Conservation (phyloP, 2,329 filamentous ascomycete species). For the Sordariomycetes sp. region DNA sequence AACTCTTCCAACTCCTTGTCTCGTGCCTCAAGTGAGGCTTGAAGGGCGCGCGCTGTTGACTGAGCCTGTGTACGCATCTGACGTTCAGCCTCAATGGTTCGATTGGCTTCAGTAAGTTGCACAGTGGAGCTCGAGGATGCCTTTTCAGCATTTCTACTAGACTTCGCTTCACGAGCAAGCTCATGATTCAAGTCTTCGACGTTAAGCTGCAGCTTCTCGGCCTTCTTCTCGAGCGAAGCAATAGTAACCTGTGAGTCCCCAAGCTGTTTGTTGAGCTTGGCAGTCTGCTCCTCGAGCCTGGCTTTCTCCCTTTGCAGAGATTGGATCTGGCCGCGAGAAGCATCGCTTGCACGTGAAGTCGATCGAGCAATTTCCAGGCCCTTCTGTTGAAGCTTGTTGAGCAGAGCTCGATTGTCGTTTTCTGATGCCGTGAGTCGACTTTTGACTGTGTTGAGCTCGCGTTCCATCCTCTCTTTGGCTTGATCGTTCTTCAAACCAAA, state of each 20-base stretch:
- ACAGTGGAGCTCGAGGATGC: constrained; percentile 68
- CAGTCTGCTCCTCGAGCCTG: constrained; percentile 74
- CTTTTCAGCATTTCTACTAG: constrained; percentile 84
- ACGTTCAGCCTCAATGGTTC: constrained; percentile 81
- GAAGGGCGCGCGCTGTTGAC: constrained; percentile 72
- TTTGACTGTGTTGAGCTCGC: constrained; percentile 84
- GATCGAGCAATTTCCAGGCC: constrained; percentile 92
- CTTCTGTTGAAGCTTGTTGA: constrained; percentile 97
- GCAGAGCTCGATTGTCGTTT: constrained; percentile 88
- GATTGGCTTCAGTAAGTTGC: constrained; percentile 81
- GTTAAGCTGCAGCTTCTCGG: constrained; percentile 81
- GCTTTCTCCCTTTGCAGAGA: constrained; percentile 76
- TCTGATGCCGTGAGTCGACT: constrained; percentile 85
- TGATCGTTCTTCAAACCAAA: constrained; percentile 88
- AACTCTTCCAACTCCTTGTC: constrained; percentile 76
- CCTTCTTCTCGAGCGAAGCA: constrained; percentile 82
- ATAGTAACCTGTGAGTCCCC: constrained; percentile 78
- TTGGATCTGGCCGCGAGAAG: constrained; percentile 65
- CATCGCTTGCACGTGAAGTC: constrained; percentile 76
- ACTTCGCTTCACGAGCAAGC: constrained; percentile 80
- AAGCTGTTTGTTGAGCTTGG: constrained; percentile 72
- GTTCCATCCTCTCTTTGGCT: constrained; percentile 84
- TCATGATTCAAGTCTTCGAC: constrained; percentile 92
- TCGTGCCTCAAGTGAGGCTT: constrained; percentile 67
- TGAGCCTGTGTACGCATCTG: constrained; percentile 81